Evolutionary conservation across 352 stramenopile genomes (phyloP), one percentile per base, ranked within the genome.

Genomic region (Phytophthora rubi): DNA sequence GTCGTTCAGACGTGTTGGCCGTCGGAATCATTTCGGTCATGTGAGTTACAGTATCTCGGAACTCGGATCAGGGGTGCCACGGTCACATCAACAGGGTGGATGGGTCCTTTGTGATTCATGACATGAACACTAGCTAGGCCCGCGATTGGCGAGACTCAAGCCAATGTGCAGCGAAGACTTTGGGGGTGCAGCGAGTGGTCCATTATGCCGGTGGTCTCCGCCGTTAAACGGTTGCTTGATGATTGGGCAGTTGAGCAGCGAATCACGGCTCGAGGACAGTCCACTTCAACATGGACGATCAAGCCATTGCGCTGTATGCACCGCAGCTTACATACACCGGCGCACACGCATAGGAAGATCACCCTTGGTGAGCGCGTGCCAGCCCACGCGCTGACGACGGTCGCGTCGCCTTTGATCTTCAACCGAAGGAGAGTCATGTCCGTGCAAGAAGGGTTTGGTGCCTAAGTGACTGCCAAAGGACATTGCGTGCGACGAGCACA

Each of bases 341-440:
- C 48, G 12, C 48, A 54, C 48, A 54, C 48, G 48, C 23, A 54
- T 54, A 54, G 48, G 48, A 54, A 54, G 48, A 54, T 54, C 48
- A 54, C 48, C 48, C 5, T 16, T 4, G 9, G 16, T 21, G 8
- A 13, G 18, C 18, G 45, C n/a, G 45, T 28, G 45, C 15, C 39
- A 21, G 15, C n/a, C 6, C 10, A 6, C 45, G 7, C 5, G 16
- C 23, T 54, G 48, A 54, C 48, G 48, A 9, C 3, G 23, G 23
- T 35, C 21, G 48, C 48, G 48, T 54, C 48, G 48, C 23, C n/a
- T 54, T 54, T 2, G 5, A 1, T 4, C 12, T 13, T 54, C 48
- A 18, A 9, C 9, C 18, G 23, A 6, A 53, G 47, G 47, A 21
- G 42, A 53, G 18, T 32, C 45, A 10, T 23, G 16, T 18, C 16